Conservation (phyloP, 257 asterid species). For the Avicennia marina region DNA sequence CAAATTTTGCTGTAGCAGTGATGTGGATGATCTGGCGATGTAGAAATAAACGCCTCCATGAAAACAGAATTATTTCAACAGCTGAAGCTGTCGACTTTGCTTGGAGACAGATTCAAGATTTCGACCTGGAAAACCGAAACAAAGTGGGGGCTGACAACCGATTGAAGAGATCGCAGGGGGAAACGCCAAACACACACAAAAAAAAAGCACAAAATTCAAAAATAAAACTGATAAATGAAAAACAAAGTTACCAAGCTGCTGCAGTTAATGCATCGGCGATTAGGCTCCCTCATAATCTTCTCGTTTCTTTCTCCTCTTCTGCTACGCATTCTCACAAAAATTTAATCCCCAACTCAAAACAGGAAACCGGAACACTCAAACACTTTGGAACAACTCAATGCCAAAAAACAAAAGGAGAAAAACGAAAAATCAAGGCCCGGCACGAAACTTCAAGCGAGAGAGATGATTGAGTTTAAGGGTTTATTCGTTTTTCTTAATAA, state of each 20-base stretch:
- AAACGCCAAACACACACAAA: too few relatives aligned
- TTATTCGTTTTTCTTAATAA: slow-evolving; percentile 18
- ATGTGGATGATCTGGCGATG: too few relatives aligned
- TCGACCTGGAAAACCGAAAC: too few relatives aligned
- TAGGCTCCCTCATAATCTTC: slow-evolving; percentile 92
- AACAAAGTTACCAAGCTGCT: slow-evolving; percentile 62
- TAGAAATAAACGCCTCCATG: too few relatives aligned
- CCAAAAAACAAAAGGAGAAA: neutral
- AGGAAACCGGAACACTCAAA: neutral
- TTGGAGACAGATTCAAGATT: too few relatives aligned
- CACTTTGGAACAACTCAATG: too few relatives aligned
- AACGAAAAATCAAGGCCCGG: too few relatives aligned
- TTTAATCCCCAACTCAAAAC: slow-evolving; percentile 14
- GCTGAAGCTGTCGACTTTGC: too few relatives aligned
- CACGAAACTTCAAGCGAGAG: slow-evolving; percentile 13
- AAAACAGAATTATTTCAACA: too few relatives aligned
- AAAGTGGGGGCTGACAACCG: too few relatives aligned
- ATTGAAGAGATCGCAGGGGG: too few relatives aligned
- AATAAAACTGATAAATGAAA: neutral
- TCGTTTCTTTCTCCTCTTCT: slow-evolving; percentile 80
- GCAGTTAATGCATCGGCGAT: slow-evolving; percentile 96
- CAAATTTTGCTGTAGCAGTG: too few relatives aligned
- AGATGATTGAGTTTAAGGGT: slow-evolving; percentile 24
- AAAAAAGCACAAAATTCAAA: neutral
- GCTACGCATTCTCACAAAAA: slow-evolving; percentile 51